phyloP scores from a whole-genome alignment of 768 basidiomycete species.

The Lentinula detonsa region DNA sequence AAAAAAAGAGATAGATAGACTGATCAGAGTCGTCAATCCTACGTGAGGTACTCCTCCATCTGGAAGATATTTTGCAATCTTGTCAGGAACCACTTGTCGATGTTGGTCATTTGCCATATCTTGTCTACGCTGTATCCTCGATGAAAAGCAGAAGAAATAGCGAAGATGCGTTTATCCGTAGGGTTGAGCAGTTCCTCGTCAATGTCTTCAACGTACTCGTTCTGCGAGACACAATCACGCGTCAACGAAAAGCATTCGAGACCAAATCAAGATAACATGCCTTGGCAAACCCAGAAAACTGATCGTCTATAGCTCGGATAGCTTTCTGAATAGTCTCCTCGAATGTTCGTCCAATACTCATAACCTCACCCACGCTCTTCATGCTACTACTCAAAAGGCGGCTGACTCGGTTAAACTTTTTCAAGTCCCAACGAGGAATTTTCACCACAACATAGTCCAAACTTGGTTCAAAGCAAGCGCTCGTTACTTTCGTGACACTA shows the following conservation, averaged over 20 bases:
- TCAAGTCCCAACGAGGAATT: slow-evolving; percentile 98
- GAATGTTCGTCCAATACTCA: slow-evolving; percentile 97
- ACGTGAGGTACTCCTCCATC: slow-evolving; percentile 78
- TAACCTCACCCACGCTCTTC: slow-evolving; percentile 99
- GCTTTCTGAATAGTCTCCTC: slow-evolving; percentile 99
- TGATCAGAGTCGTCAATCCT: slow-evolving; percentile 20
- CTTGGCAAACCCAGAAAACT: slow-evolving; percentile 89
- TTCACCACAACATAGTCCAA: slow-evolving; percentile 98
- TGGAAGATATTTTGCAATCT: slow-evolving; percentile 79
- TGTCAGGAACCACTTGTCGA: slow-evolving; percentile 97
- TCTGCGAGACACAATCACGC: slow-evolving; percentile 37
- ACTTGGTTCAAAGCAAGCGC: slow-evolving; percentile 96
- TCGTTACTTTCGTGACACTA: slow-evolving; percentile 93
- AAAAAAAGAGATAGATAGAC: neutral
- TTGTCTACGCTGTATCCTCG: slow-evolving; percentile 92
- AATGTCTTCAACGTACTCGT: slow-evolving; percentile 82
- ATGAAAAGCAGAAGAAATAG: slow-evolving; percentile 91
- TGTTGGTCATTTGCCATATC: slow-evolving; percentile 96
- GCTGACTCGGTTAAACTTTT: slow-evolving; percentile 95
- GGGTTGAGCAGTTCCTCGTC: slow-evolving; percentile 93
- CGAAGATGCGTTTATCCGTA: slow-evolving; percentile 96
- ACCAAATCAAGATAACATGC: slow-evolving; percentile 23
- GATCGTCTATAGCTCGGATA: slow-evolving; percentile 93
- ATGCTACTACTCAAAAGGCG: slow-evolving; percentile 89
- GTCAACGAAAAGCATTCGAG: neutral